Evolutionary conservation across 768 basidiomycete genomes (phyloP).

Genomic region (Amanita exitialis): DNA sequence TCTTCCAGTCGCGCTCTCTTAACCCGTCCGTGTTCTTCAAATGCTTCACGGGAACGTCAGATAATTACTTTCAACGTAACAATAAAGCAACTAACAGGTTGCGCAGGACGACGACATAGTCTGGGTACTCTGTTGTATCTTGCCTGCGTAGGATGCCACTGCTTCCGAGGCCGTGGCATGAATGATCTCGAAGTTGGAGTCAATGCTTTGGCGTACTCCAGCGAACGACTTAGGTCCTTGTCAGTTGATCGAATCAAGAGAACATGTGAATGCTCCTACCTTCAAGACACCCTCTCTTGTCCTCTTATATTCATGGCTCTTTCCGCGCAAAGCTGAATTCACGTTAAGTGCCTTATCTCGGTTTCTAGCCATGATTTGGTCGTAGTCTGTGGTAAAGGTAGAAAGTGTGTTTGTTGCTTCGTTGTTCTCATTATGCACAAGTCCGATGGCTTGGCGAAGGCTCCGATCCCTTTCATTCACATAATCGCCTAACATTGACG

Average conservation of each 20-base stretch:
- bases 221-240: constrained; percentile 25
- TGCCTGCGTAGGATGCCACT: constrained; percentile 37
- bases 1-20: constrained; percentile 64
- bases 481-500: constrained; percentile 62
- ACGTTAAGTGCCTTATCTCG: constrained; percentile 32
- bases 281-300: constrained; percentile 49
- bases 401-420: constrained; percentile 41
- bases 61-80: not conserved
- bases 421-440: constrained; percentile 44
- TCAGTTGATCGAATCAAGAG: not conserved
- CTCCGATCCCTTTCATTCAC: constrained; percentile 57
- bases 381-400: constrained; percentile 39
- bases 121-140: constrained; percentile 39
- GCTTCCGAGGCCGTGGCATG: constrained; percentile 35
- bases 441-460: constrained; percentile 45
- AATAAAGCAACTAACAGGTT: constrained; percentile 25
- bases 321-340: constrained; percentile 29
- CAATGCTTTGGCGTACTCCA: constrained; percentile 28
- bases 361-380: constrained; percentile 30
- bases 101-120: constrained; percentile 31
- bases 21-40: constrained; percentile 49
- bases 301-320: constrained; percentile 40
- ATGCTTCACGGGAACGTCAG: constrained; percentile 25
- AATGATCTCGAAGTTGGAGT: constrained; percentile 32
- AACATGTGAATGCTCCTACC: constrained; percentile 23